Evolutionary conservation across 139 green algal species (phyloP), one percentile per base, ranked within the genome.

Genomic region (Cymbomonas tetramitiformis): DNA sequence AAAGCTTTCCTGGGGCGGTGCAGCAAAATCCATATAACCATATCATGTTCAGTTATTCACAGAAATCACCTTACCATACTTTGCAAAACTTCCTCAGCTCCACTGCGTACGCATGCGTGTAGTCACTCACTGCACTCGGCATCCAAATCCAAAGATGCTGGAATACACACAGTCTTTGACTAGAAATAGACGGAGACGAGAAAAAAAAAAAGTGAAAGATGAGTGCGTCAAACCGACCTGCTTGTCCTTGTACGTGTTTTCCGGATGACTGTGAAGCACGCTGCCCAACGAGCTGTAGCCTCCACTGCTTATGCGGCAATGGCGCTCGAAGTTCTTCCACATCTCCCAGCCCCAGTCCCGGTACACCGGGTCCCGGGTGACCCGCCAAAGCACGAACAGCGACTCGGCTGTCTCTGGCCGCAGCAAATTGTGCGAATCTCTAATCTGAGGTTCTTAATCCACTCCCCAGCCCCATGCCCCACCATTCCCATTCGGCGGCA

Each of bases 371-470:
- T 8, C 50, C 36, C 3, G 71, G 66, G 69, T 72, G 18, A 48
- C 19, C 29, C 19, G 38, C 25, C 29, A 86, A 61, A 87, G 50
- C 49, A 79, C 70, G 38, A 82, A 80, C 15, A 89, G 52, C 10
- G 67, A 68, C 67, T 90, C 82, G 28, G 75, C 56, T 1, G 78
- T 76, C 62, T 90, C 82, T 1, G 82, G 82, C 0, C 82, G 56
- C 58, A 75, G 67, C 30, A 88, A 52, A 56, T 85, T 83, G 56
- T 74, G 58, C 3, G 26, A 25, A 1, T 70, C 75, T 2, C 49
- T 84, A 70, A 19, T 58, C 59, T 15, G 48, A 46, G 23, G 28
- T 29, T n/a, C n/a, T n/a, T n/a, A n/a, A n/a, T n/a, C n/a, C n/a
- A n/a, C n/a, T n/a, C n/a, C n/a, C n/a, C n/a, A n/a, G n/a, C n/a